Base-by-base conservation (phyloP, 2,329 filamentous ascomycete genomes). In the Diaporthe amygdali region DNA sequence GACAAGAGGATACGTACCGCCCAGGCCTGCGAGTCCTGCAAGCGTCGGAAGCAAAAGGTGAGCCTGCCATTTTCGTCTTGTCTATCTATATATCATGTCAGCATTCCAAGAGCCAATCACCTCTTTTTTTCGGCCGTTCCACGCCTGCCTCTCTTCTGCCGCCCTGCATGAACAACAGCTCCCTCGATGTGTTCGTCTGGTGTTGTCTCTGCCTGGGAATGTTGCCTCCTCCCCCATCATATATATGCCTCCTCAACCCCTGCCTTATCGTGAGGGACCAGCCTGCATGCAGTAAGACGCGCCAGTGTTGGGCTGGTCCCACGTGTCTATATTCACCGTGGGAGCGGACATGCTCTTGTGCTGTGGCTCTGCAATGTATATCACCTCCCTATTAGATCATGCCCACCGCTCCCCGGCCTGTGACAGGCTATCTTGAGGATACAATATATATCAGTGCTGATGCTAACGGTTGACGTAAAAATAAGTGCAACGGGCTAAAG, bases 1-100 rank as follows among this genome's bases (percentile, higher is more conserved):
- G 88, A 91, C 74, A 88, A 90, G 79, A 86, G 90, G 74, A 87
- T 90, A 80, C 87, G 90, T 75, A 92, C 87, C 66, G 88, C 88
- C 32, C 87, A 89, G 75, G 90, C 90, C 49, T 92, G 90, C 78
- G 88, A 91, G 74, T 88, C 84, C 73, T 92, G 90, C 82, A 92
- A 91, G 80, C 85, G 86, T 72, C 86, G 90, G 73, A 92, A 92
- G 79, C 90, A 92, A 81, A 92, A 92, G 84, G 90, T 90, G 77
- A 84, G 86, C 47, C n/a, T 76, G 27, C 25, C 32, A 17, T n/a
- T 67, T 49, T 55, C 22, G 10, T 15, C 12, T 32, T 22, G 8
- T 49, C 22, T 61, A 49, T 22, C 5, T 49, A 17, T 61, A 49
- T 59, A 39, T 46, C 27, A 32, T 17, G 37, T 51, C 30, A 30